Conservation (phyloP, 495 filamentous ascomycete genomes). For the Xylaria scruposa region DNA sequence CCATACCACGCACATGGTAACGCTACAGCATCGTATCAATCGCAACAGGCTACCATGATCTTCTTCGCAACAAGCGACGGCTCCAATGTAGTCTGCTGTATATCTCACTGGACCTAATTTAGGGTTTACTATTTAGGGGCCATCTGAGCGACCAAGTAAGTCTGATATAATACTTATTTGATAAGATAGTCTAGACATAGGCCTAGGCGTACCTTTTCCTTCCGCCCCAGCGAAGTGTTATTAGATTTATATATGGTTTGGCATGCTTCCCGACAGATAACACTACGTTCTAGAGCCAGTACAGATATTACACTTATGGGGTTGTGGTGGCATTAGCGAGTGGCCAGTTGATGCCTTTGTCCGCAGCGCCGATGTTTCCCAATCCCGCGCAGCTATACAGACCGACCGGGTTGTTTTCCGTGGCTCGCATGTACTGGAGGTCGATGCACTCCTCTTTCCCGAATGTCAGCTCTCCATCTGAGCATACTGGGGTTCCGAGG, state of each 20-base stretch:
- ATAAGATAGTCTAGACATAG: neutral
- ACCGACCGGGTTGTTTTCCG: slow-evolving; percentile 58
- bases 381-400: slow-evolving; percentile 58
- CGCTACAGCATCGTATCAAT: neutral
- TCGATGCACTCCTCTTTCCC: slow-evolving; percentile 57
- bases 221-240: neutral
- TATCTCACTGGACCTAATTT: neutral
- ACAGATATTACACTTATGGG: neutral
- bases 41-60: neutral
- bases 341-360: slow-evolving; percentile 63
- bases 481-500: neutral
- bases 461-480: slow-evolving; percentile 27
- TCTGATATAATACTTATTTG: neutral
- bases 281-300: neutral
- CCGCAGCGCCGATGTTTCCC: slow-evolving; percentile 55
- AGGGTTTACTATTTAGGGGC: neutral
- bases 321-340: slow-evolving; percentile 45
- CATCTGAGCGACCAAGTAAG: neutral
- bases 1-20: neutral
- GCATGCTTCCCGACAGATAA: neutral
- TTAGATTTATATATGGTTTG: neutral
- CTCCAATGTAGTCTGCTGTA: neutral
- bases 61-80: neutral
- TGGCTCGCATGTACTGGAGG: slow-evolving; percentile 59
- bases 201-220: neutral